Percentiles rank a stretch among this genome's conserved stretches.
phyloP scores from a whole-genome alignment of 2,329 filamentous ascomycete genomes.

The Pyricularia sp. region DNA sequence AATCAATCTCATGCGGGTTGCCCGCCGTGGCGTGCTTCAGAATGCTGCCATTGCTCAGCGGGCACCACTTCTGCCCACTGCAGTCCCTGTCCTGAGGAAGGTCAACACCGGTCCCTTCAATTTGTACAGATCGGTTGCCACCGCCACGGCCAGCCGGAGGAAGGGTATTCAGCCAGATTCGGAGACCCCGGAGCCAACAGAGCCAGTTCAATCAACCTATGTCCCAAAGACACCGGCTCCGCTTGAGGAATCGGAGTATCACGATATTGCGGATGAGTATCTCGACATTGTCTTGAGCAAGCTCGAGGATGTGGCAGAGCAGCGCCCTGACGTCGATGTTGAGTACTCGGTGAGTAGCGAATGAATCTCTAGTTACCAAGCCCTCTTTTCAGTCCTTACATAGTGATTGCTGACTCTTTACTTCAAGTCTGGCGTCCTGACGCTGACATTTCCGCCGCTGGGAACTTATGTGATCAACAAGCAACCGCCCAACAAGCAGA shows the following conservation, averaged over 20 bases:
- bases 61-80: neutral
- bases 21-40: slow-evolving; percentile 19
- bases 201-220: slow-evolving; percentile 19
- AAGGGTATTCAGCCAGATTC: slow-evolving; percentile 49
- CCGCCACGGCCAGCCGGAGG: slow-evolving; percentile 8
- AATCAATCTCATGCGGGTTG: slow-evolving; percentile 25
- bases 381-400: neutral
- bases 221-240: slow-evolving; percentile 29
- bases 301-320: slow-evolving; percentile 65
- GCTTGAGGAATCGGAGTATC: slow-evolving; percentile 58
- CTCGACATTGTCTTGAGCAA: slow-evolving; percentile 43
- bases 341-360: slow-evolving; percentile 66
- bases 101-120: neutral
- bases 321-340: slow-evolving; percentile 64
- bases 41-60: slow-evolving; percentile 17
- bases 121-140: slow-evolving; percentile 1
- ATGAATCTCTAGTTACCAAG: too few species aligned
- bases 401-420: neutral
- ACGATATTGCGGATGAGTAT: slow-evolving; percentile 64
- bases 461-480: slow-evolving; percentile 96
- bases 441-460: slow-evolving; percentile 51
- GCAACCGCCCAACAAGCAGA: slow-evolving; percentile 92
- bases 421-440: slow-evolving; percentile 69
- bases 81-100: neutral
- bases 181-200: slow-evolving; percentile 34